These are phyloP conservation scores for Zasmidium angulare DNA, from an alignment of 2,329 filamentous ascomycete genomes.

Conservation along the genomic window DNA sequence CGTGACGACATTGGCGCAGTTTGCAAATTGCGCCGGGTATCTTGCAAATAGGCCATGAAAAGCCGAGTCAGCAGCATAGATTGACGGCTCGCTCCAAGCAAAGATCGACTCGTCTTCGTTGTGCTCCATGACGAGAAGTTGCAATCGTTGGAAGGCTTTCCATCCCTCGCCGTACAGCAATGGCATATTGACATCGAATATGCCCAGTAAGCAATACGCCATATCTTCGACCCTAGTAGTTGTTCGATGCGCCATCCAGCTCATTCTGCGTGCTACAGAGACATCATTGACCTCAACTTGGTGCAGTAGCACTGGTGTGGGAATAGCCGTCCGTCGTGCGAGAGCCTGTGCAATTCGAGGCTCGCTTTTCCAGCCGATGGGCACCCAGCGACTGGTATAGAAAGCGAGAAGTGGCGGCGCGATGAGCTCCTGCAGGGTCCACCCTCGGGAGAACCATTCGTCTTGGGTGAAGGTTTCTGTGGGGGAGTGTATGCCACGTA, in stretches of 20 bases:
- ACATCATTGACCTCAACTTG: not conserved
- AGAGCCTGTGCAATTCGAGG: not conserved
- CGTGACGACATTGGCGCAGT: not conserved
- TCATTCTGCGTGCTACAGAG: conserved; percentile 7
- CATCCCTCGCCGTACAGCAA: conserved; percentile 41
- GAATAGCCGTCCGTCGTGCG: not conserved
- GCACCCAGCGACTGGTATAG: conserved; percentile 1
- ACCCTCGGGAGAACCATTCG: conserved; percentile 4
- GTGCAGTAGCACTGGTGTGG: not conserved
- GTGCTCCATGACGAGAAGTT: conserved; percentile 14
- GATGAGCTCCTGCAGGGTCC: conserved; percentile 5
- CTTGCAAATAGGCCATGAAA: not conserved
- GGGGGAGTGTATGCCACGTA: not conserved
- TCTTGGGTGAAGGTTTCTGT: not conserved
- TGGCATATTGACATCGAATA: conserved; percentile 46
- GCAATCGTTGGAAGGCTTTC: conserved; percentile 38
- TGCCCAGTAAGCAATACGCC: conserved; percentile 46
- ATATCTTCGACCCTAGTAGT: conserved; percentile 38
- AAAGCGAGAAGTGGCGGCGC: conserved; percentile 1
- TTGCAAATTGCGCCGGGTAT: not conserved
- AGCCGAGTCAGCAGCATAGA: not conserved
- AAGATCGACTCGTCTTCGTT: conserved; percentile 14
- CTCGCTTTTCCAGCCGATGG: conserved; percentile 10
- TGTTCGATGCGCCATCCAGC: conserved; percentile 4
- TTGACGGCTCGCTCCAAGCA: conserved; percentile 7